Evolutionary conservation across 257 asterid genomes (phyloP).

Genomic region (Jasminum sambac): DNA sequence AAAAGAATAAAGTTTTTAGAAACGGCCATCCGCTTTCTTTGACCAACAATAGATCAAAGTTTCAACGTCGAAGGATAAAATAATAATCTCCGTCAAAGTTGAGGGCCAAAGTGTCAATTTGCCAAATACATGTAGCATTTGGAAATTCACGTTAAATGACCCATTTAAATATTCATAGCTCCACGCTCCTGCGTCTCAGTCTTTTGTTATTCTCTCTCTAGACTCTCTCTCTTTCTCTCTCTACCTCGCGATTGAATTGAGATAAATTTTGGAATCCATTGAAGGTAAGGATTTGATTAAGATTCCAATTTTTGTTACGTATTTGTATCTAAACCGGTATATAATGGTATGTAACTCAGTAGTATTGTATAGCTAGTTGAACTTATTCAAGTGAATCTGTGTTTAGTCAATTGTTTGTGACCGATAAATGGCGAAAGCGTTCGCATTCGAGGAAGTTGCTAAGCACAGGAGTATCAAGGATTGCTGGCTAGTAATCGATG

Average conservation of each 20-base stretch:
- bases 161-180: neutral
- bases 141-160: too few species aligned
- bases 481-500: slow-evolving; percentile 80
- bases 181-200: neutral
- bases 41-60: too few species aligned
- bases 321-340: neutral
- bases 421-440: slow-evolving; percentile 52
- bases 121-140: neutral
- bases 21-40: too few species aligned
- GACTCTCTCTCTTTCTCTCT: neutral
- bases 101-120: neutral
- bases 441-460: slow-evolving; percentile 64
- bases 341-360: neutral
- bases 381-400: slow-evolving; percentile 4
- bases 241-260: neutral
- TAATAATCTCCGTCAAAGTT: neutral
- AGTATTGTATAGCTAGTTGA: neutral
- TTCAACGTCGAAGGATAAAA: too few species aligned
- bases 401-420: neutral
- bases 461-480: slow-evolving; percentile 77
- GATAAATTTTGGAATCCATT: neutral
- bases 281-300: neutral
- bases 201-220: too few species aligned
- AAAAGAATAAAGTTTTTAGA: too few species aligned
- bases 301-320: neutral